Evolutionary conservation across 176 grass and related monocot species (phyloP).

Genomic region (Zoysia pacifica): DNA sequence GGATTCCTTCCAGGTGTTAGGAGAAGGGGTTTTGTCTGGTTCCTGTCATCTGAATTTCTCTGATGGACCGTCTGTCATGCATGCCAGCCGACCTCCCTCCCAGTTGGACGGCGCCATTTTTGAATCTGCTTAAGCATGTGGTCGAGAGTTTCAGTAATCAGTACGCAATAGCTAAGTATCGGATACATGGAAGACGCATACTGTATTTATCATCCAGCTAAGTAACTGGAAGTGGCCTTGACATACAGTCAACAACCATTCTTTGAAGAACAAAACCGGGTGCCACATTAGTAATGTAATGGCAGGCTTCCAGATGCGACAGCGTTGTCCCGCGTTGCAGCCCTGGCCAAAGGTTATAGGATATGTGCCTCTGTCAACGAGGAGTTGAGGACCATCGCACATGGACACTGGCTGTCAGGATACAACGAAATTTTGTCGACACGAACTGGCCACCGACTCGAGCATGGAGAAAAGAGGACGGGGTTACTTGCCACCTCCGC

Average conservation of each 20-base stretch:
- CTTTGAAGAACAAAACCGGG: neutral
- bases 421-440: slow-evolving; percentile 26
- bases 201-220: neutral
- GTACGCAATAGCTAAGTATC: too few species aligned
- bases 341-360: neutral
- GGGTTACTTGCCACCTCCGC: neutral
- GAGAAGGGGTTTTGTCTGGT: slow-evolving; percentile 29
- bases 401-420: neutral
- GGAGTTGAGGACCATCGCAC: slow-evolving; percentile 20
- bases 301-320: neutral
- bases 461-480: neutral
- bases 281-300: neutral
- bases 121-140: slow-evolving; percentile 26
- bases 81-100: neutral
- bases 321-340: neutral
- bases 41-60: slow-evolving; percentile 40
- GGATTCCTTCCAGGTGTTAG: slow-evolving; percentile 49
- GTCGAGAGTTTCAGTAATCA: neutral
- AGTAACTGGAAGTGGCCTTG: neutral
- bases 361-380: slow-evolving; percentile 6
- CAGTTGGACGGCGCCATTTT: slow-evolving; percentile 21
- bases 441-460: neutral
- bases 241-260: neutral
- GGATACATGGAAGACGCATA: too few species aligned
- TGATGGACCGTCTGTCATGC: neutral